Base-by-base conservation (phyloP, 495 filamentous ascomycete genomes). In the Penicillium ucsense region DNA sequence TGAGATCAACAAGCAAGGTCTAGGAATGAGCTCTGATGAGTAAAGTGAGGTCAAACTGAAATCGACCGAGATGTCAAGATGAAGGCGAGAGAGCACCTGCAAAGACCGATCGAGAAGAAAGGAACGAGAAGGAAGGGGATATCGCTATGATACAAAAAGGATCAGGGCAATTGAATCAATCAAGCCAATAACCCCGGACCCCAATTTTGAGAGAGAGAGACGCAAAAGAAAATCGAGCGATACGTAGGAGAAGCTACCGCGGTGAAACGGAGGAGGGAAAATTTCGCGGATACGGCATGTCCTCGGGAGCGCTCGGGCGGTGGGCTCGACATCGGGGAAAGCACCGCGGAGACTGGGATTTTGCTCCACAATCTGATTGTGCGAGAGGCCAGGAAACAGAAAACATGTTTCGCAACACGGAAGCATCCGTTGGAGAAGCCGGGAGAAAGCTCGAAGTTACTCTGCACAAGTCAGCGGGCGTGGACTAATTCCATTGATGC, bases 221-320 rank as follows among this genome's bases (percentile, higher is more conserved):
- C 55, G 59, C 50, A 55, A 52, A 52, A 62, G 51, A 51, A 56
- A 57, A 60, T 60, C 47, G 54, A 54, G 45, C 32, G 44, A 36
- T 46, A 44, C 20, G 20, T 50, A 45, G 48, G 31, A 46, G 53
- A 50, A 49, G 49, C 55, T 59, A 51, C 48, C 48, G 48, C 45
- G 54, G 52, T 59, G 51, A 57, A 61, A 53, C 48, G 55, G 56
- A 54, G 64, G 63, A 66, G 20, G 20, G 64, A 71, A 71, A 71
- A 68, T 68, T 70, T 68, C 62, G 61, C 63, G 60, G 65, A 55
- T 57, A 57, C 67, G 65, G 67, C 55, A 64, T 61, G 63, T 59
- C 63, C 61, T 71, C 69, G 69, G 69, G 66, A 67, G 60, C 59
- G 64, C 60, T 72, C 69, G 69, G 68, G 66, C 59, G 64, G 57